Conservation (phyloP, 192 early-diverging fungal species). For the Coemansia sp. region DNA sequence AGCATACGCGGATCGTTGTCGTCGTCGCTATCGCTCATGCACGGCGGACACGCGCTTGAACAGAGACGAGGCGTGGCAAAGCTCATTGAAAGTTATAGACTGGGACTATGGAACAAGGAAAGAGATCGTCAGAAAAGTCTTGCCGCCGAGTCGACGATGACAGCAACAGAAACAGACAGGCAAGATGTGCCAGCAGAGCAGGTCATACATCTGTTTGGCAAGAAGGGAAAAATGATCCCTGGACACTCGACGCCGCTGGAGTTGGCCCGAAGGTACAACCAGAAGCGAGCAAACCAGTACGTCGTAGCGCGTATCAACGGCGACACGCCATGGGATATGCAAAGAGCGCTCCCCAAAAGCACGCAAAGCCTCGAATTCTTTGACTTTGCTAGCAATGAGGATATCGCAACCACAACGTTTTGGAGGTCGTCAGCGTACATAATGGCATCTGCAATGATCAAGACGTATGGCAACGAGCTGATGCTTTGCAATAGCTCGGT, state of each 20-base stretch:
- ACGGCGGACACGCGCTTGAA: neutral
- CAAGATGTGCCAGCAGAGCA: neutral
- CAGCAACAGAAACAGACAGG: neutral
- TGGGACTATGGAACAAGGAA: conserved; percentile 30
- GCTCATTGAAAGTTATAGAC: neutral
- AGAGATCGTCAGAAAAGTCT: conserved; percentile 19
- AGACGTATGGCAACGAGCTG: conserved; percentile 64
- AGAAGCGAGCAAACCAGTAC: conserved; percentile 54
- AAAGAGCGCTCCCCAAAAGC: conserved; percentile 43
- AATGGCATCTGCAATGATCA: conserved; percentile 72
- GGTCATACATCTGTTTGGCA: neutral
- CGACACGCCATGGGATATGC: conserved; percentile 56
- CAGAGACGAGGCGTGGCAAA: neutral
- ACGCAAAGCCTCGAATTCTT: conserved; percentile 41
- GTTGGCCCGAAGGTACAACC: conserved; percentile 49
- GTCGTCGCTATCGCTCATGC: too few species aligned
- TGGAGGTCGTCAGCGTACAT: conserved; percentile 73
- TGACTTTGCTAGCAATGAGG: conserved; percentile 45
- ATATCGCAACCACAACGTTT: conserved; percentile 51
- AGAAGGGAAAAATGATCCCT: conserved; percentile 3
- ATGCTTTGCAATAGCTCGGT: conserved; percentile 73
- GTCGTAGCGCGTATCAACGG: conserved; percentile 55
- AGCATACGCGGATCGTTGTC: neutral
- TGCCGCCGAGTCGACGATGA: neutral
- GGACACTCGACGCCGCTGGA: conserved; percentile 51